A percentile compares a stretch with the other conserved stretches of the same genome.
phyloP scores from a whole-genome alignment of 345 rosid species.

The Hypericum perforatum region DNA sequence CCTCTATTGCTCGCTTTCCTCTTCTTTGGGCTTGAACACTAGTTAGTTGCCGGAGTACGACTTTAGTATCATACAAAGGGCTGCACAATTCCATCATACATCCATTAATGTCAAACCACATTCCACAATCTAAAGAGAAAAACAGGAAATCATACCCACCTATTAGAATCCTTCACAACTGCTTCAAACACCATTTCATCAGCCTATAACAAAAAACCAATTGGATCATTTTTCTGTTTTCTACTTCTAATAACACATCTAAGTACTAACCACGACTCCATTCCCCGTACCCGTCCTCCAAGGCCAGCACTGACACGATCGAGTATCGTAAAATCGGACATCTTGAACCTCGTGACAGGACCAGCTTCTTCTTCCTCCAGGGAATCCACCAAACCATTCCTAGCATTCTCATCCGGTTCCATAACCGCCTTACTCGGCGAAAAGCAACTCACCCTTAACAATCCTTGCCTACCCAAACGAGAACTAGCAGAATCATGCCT shows the following conservation, averaged over 20 bases:
- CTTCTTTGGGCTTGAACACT: slow-evolving; percentile 75
- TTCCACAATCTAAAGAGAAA: not conserved
- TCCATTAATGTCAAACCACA: slow-evolving; percentile 13
- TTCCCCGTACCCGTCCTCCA: slow-evolving; percentile 62
- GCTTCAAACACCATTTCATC: slow-evolving; percentile 90
- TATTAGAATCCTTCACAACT: slow-evolving; percentile 48
- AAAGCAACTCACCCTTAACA: slow-evolving; percentile 25
- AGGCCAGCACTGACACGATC: slow-evolving; percentile 79
- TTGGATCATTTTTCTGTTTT: not conserved
- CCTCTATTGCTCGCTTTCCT: slow-evolving; percentile 89
- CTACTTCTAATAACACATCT: not conserved
- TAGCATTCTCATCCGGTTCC: slow-evolving; percentile 30
- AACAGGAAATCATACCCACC: slow-evolving; percentile 33
- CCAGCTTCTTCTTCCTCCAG: slow-evolving; percentile 36
- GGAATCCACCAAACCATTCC: slow-evolving; percentile 11
- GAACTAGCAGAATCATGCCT: slow-evolving; percentile 8
- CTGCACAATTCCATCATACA: slow-evolving; percentile 44
- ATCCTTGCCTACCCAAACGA: slow-evolving; percentile 11
- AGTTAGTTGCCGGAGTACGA: slow-evolving; percentile 65
- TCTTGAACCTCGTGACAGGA: slow-evolving; percentile 61
- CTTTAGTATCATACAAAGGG: slow-evolving; percentile 65
- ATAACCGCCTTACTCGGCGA: slow-evolving; percentile 22
- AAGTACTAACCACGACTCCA: not conserved
- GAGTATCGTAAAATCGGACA: slow-evolving; percentile 70
- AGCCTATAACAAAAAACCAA: slow-evolving; percentile 32